phyloP scores from a whole-genome alignment of 2,329 filamentous ascomycete genomes.

The Clonostachys rosea region DNA sequence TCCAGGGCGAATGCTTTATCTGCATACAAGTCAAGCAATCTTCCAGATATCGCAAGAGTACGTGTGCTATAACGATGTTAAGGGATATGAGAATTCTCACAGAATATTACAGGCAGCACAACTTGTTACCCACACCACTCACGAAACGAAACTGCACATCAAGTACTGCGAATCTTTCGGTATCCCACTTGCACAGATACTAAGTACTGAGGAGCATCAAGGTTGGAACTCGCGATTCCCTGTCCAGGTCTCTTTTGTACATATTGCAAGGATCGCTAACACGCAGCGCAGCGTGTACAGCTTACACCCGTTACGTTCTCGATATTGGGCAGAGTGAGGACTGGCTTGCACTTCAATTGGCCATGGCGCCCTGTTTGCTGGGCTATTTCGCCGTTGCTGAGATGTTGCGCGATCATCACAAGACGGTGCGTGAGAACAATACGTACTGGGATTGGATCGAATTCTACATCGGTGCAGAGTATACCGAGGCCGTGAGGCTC shows the following conservation, averaged over 20 bases:
- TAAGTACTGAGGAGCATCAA: slow-evolving; percentile 68
- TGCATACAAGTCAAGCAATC: slow-evolving; percentile 75
- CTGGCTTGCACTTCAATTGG: slow-evolving; percentile 81
- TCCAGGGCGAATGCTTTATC: slow-evolving; percentile 80
- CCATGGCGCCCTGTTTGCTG: slow-evolving; percentile 82
- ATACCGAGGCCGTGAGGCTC: slow-evolving; percentile 63
- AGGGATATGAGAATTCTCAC: slow-evolving; percentile 23
- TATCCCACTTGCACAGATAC: slow-evolving; percentile 68
- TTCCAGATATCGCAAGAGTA: slow-evolving; percentile 69
- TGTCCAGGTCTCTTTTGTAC: background rate
- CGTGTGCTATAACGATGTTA: slow-evolving; percentile 47
- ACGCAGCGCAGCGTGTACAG: slow-evolving; percentile 57
- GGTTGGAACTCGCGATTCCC: slow-evolving; percentile 35
- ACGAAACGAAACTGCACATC: slow-evolving; percentile 78
- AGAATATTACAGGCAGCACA: slow-evolving; percentile 22
- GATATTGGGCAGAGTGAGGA: slow-evolving; percentile 86
- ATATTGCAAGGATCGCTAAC: background rate
- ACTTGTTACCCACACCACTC: slow-evolving; percentile 72
- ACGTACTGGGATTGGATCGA: slow-evolving; percentile 88
- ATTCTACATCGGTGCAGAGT: slow-evolving; percentile 81
- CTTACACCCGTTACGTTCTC: slow-evolving; percentile 81
- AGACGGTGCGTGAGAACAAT: slow-evolving; percentile 60
- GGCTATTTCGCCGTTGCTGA: slow-evolving; percentile 80
- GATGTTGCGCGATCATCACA: slow-evolving; percentile 59
- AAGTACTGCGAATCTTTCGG: slow-evolving; percentile 80